These are phyloP conservation scores for Boletus tomentosulus DNA, from an alignment of 768 basidiomycete species.

Conservation along the genomic window DNA sequence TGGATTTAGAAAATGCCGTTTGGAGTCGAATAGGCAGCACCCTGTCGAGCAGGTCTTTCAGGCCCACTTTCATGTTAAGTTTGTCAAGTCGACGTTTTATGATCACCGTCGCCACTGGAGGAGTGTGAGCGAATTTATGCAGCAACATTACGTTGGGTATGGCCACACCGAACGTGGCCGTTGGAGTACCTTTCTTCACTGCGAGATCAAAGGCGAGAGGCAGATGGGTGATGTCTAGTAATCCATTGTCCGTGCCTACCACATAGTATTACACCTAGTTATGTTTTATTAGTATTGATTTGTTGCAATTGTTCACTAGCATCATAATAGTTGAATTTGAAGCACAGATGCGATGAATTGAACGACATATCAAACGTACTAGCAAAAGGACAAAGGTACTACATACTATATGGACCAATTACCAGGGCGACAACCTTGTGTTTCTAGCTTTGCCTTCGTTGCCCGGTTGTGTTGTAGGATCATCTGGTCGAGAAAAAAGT, in stretches of 20 bases:
- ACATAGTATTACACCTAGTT: too few relatives aligned
- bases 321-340: too few relatives aligned
- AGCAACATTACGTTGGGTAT: background rate
- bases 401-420: conserved; percentile 2
- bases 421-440: background rate
- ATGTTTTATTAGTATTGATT: too few relatives aligned
- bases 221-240: too few relatives aligned
- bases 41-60: background rate
- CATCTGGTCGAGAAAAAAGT: too few relatives aligned
- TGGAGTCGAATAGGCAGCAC: background rate
- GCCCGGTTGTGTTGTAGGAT: conserved; percentile 23
- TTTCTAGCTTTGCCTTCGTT: background rate
- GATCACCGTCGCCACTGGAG: conserved; percentile 5
- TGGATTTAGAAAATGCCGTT: background rate
- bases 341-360: too few relatives aligned
- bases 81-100: background rate
- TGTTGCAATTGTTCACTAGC: too few relatives aligned
- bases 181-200: background rate
- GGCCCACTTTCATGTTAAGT: background rate
- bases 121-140: background rate
- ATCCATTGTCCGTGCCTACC: too few relatives aligned
- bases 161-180: background rate
- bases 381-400: background rate
- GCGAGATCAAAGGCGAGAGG: background rate
- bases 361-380: too few relatives aligned